phyloP scores from a whole-genome alignment of 2,329 filamentous ascomycete genomes.

The Ceratocystis destructans region DNA sequence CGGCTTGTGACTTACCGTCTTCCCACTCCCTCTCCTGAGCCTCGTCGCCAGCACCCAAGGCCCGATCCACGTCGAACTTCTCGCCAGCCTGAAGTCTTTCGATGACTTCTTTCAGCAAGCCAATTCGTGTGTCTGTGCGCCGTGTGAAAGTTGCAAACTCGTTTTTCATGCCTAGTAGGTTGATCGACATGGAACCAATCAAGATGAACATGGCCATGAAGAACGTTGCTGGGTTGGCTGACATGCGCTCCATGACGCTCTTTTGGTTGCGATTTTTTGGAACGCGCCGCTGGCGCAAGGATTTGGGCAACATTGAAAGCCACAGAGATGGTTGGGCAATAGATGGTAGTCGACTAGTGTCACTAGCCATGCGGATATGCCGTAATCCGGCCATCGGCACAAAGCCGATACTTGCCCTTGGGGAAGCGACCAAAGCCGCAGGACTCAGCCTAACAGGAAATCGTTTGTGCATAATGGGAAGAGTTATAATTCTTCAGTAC shows the following conservation, averaged over 20 bases:
- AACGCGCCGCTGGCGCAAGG: slow-evolving; percentile 31
- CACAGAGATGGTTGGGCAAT: slow-evolving; percentile 50
- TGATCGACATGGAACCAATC: slow-evolving; percentile 90
- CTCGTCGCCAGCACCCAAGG: slow-evolving; percentile 64
- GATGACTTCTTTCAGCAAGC: slow-evolving; percentile 59
- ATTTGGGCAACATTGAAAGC: slow-evolving; percentile 55
- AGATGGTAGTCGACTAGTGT: slow-evolving; percentile 33
- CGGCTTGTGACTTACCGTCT: slow-evolving; percentile 43
- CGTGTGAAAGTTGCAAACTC: slow-evolving; percentile 60
- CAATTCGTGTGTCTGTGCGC: slow-evolving; percentile 66
- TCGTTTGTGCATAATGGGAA: not conserved
- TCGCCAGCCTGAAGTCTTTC: slow-evolving; percentile 57
- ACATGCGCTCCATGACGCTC: slow-evolving; percentile 19
- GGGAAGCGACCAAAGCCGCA: not conserved
- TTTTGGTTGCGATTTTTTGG: slow-evolving; percentile 22
- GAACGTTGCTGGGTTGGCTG: slow-evolving; percentile 60
- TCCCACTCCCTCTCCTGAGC: slow-evolving; percentile 76
- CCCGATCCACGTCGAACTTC: slow-evolving; percentile 70
- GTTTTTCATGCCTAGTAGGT: slow-evolving; percentile 70
- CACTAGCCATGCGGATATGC: not conserved
- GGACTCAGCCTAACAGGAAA: not conserved
- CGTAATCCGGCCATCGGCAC: not conserved
- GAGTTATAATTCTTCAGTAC: not conserved
- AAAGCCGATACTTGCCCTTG: not conserved
- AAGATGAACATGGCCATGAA: slow-evolving; percentile 71